Evolutionary conservation across 345 rosid species (phyloP).

Genomic region (Bruguiera gymnorhiza): DNA sequence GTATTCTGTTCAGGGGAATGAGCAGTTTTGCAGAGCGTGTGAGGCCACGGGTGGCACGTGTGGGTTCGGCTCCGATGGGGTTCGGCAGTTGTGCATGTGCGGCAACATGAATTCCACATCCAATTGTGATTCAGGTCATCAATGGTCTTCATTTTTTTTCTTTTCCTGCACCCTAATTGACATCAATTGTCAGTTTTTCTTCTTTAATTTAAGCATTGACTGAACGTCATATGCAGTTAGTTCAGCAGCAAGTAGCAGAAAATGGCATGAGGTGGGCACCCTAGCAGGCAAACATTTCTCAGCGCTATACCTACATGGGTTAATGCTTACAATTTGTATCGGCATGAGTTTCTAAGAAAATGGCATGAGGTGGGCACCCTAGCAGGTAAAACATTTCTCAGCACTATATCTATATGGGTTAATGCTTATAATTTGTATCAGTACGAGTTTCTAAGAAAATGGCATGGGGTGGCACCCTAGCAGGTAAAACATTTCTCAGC

Average conservation of each 20-base stretch:
- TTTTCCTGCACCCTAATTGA: background rate
- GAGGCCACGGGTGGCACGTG: conserved; percentile 84
- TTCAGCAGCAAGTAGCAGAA: conserved; percentile 11
- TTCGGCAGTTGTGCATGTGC: conserved; percentile 74
- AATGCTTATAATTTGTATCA: too few relatives aligned
- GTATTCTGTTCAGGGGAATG: conserved; percentile 68
- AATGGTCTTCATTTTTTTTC: background rate
- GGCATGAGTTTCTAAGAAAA: too few relatives aligned
- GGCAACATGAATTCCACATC: conserved; percentile 63
- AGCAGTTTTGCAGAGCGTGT: conserved; percentile 70
- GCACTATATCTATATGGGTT: too few relatives aligned
- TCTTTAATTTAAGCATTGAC: background rate
- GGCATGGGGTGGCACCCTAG: too few relatives aligned
- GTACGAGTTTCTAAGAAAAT: too few relatives aligned
- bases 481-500: too few relatives aligned
- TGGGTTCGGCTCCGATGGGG: conserved; percentile 60
- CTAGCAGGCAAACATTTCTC: background rate
- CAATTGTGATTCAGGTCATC: conserved; percentile 69
- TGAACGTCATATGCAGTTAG: background rate
- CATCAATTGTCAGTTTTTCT: background rate
- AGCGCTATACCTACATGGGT: too few relatives aligned
- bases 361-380: too few relatives aligned
- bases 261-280: background rate
- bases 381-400: background rate
- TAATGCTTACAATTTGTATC: too few relatives aligned